Conservation (phyloP, 2,329 filamentous ascomycete genomes). For the Lecanicillium sp. region DNA sequence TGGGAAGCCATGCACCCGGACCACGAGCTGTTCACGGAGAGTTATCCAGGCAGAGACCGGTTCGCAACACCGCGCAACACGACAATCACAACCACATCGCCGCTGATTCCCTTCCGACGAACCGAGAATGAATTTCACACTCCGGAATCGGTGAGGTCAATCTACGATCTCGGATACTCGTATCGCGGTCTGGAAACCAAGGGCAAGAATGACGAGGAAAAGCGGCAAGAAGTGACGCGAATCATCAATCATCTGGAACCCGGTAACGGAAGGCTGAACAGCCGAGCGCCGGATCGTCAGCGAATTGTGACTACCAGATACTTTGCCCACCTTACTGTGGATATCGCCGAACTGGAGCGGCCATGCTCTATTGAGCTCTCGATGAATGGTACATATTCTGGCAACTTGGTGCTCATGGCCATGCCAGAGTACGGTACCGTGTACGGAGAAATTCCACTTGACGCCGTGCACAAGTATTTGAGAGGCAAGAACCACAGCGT, state of each 20-base stretch:
- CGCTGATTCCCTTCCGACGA: constrained; percentile 46
- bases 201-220: constrained; percentile 25
- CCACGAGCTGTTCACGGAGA: constrained; percentile 28
- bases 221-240: constrained; percentile 24
- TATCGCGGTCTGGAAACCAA: constrained; percentile 33
- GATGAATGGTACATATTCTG: constrained; percentile 26
- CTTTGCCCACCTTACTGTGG: constrained; percentile 29
- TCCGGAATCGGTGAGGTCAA: constrained; percentile 27
- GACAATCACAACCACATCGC: constrained; percentile 36
- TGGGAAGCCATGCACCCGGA: constrained; percentile 40
- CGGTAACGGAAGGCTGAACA: constrained; percentile 20
- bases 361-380: constrained; percentile 31
- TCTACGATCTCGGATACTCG: constrained; percentile 33
- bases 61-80: constrained; percentile 37
- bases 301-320: constrained; percentile 21
- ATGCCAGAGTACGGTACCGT: constrained; percentile 28
- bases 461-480: constrained; percentile 35
- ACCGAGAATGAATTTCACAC: constrained; percentile 36
- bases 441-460: constrained; percentile 33
- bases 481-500: background rate
- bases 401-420: constrained; percentile 31
- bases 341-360: constrained; percentile 30
- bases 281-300: constrained; percentile 6
- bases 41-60: constrained; percentile 29
- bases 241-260: constrained; percentile 27